Percentiles rank a stretch among this genome's conserved stretches.
phyloP scores from a whole-genome alignment of 768 basidiomycete genomes.

The Pleurotus citrinopileatus region DNA sequence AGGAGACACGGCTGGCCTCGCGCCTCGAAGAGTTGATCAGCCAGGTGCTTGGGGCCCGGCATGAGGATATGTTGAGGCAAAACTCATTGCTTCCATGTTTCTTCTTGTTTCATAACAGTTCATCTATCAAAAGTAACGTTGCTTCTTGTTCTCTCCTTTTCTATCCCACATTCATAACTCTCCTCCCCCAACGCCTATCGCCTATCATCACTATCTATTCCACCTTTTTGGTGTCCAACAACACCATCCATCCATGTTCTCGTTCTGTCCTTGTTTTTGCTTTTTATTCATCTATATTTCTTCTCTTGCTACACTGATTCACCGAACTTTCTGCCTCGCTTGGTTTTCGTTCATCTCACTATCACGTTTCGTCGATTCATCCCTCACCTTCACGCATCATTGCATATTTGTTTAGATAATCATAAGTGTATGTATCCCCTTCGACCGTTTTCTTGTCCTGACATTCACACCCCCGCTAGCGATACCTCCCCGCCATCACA shows the following conservation, averaged over 20 bases:
- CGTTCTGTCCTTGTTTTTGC: no score
- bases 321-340: not conserved
- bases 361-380: not conserved
- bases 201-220: no score
- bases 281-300: no score
- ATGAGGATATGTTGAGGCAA: slow-evolving; percentile 23
- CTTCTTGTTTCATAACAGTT: slow-evolving; percentile 2
- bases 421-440: not conserved
- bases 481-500: not conserved
- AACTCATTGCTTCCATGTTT: not conserved
- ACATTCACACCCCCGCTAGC: no score
- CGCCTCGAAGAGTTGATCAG: slow-evolving; percentile 38
- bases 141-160: slow-evolving; percentile 6
- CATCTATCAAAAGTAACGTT: slow-evolving; percentile 11
- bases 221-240: no score
- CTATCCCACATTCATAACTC: no score
- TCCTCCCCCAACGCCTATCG: no score
- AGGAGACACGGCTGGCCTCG: not conserved
- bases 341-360: not conserved
- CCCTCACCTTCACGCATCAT: no score
- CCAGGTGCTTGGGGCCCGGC: slow-evolving; percentile 35
- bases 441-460: not conserved
- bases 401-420: not conserved
- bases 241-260: no score
- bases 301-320: no score